Evolutionary conservation across 257 asterid genomes (phyloP).

Genomic region (Penstemon eatonii): DNA sequence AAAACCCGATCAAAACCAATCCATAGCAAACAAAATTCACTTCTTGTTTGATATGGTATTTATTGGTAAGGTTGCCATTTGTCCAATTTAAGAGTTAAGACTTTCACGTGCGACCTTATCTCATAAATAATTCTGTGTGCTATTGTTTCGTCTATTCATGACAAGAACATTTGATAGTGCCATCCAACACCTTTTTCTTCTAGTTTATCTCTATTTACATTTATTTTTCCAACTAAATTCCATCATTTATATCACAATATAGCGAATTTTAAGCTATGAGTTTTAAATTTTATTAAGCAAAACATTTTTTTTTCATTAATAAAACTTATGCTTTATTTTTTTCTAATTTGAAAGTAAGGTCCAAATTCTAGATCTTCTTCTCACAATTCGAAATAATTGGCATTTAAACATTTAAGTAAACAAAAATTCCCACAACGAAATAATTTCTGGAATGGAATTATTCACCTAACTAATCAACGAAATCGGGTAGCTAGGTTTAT

Average conservation of each 20-base stretch:
- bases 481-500: no score
- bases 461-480: slow-evolving; percentile 7
- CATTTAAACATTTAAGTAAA: not conserved
- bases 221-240: not conserved
- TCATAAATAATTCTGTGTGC: slow-evolving; percentile 9
- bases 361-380: no score
- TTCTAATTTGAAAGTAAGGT: no score
- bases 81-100: slow-evolving; percentile 31
- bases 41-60: slow-evolving; percentile 4
- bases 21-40: no score
- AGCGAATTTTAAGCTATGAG: no score
- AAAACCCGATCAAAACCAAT: no score
- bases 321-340: no score
- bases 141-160: slow-evolving; percentile 24
- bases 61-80: slow-evolving; percentile 32
- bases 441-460: not conserved
- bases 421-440: no score
- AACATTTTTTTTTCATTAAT: no score
- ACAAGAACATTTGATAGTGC: slow-evolving; percentile 23
- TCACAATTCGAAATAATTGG: not conserved
- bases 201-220: no score
- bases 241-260: not conserved
- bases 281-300: no score
- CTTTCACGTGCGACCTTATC: slow-evolving; percentile 36
- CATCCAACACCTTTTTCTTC: slow-evolving; percentile 22